Evolutionary conservation across 805 yeast genomes (phyloP), one percentile per base, ranked within the genome.

Genomic region (Scheffersomyces lignosus): DNA sequence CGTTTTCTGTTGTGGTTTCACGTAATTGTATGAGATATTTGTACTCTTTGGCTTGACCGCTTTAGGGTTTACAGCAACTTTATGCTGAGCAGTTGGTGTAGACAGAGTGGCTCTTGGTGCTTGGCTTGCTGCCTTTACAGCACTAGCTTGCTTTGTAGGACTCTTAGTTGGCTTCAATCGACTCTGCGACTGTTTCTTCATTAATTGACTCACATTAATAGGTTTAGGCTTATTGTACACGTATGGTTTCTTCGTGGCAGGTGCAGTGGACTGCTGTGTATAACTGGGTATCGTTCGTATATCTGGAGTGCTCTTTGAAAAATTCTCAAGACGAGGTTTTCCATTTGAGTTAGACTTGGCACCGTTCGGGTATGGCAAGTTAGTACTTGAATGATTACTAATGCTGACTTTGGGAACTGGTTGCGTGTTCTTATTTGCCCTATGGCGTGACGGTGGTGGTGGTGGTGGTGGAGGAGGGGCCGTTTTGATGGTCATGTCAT

Each of bases 141-240:
- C 10, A 10, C 9, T 20, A 20, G 24, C 9, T 20, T 4, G 20
- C 34, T 32, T 30, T 42, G 15, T 31, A 6, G 18, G 17, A 22
- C 15, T 14, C 24, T 18, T 25, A 10, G 20, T 37, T 26, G 25
- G 24, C 7, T 20, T 37, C 9, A 24, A 31, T 38, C 29, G 38
- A 37, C 33, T 32, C 37, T n/a, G 29, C 9, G 24, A 20, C 10
- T 20, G 24, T 31, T 48, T 37, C 29, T 53, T 52, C 71, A 68
- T 66, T 27, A 66, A 41, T 15, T 56, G 53, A 27, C 52, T 52
- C 17, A 66, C 50, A 39, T 67, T 63, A 38, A 68, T 40, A 1
- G 73, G 73, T 40, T 62, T 58, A 3, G 74, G 73, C 43, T 66
- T 59, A 22, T 48, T 60, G 46, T 67, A 69, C 6, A 57, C 47